phyloP scores from a whole-genome alignment of 225 moss, liverwort and hornwort species.

The Pleurozium schreberi region DNA sequence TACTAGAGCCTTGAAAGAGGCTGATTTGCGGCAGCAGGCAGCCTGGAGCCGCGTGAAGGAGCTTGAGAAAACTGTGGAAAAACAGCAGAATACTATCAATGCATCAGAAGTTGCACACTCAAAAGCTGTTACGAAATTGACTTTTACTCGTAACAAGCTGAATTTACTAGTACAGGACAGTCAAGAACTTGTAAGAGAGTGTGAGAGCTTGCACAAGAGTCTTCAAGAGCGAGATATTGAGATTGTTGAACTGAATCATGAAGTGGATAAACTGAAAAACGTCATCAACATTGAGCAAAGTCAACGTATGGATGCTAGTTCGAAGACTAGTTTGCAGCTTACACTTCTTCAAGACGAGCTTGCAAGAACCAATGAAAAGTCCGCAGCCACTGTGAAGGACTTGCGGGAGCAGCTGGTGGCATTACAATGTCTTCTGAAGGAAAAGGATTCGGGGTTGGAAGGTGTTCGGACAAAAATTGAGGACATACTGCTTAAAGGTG shows the following conservation, averaged over 20 bases:
- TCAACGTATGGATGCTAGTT: slow-evolving; percentile 4
- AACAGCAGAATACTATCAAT: slow-evolving; percentile 41
- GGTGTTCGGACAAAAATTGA: slow-evolving; percentile 14
- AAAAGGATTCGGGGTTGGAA: slow-evolving; percentile 7
- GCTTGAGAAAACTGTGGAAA: slow-evolving; percentile 41
- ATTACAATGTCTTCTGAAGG: slow-evolving; percentile 4
- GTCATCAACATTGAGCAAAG: slow-evolving; percentile 26
- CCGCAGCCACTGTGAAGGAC: neutral
- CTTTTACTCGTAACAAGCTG: slow-evolving; percentile 61
- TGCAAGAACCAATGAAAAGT: slow-evolving; percentile 12
- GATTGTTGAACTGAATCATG: slow-evolving; percentile 44
- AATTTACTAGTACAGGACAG: slow-evolving; percentile 71
- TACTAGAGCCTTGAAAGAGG: slow-evolving; percentile 20
- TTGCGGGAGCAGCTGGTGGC: slow-evolving; percentile 5
- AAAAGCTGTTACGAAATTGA: slow-evolving; percentile 59
- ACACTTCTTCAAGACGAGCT: slow-evolving; percentile 22
- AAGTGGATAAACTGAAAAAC: slow-evolving; percentile 19
- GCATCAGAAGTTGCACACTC: slow-evolving; percentile 55
- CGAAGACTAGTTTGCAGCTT: slow-evolving; percentile 14
- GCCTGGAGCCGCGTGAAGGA: slow-evolving; percentile 29
- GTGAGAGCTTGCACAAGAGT: slow-evolving; percentile 61
- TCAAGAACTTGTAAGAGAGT: slow-evolving; percentile 69
- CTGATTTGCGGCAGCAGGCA: slow-evolving; percentile 28
- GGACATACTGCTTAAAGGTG: slow-evolving; percentile 20
- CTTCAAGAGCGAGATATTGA: slow-evolving; percentile 61